Evolutionary conservation across 129 eudicot genomes (phyloP).

Genomic region (Tagetes erecta): DNA sequence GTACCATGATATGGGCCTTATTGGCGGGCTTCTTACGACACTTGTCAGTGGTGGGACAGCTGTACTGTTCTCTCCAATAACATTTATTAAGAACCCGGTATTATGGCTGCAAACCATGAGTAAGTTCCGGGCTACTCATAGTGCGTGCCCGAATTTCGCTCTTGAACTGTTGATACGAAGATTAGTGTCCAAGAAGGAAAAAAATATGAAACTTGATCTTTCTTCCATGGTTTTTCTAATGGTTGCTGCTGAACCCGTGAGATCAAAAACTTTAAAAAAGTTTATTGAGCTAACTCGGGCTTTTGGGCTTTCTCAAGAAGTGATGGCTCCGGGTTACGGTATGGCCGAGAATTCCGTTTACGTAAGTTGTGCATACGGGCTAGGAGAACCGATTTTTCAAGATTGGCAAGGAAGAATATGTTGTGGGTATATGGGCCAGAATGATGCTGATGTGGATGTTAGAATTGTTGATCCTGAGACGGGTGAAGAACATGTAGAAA

Average conservation of each 20-base stretch:
- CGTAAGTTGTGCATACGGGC: slow-evolving; percentile 44
- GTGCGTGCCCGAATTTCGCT: slow-evolving; percentile 51
- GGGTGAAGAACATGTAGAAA: slow-evolving; percentile 35
- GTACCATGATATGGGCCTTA: slow-evolving; percentile 55
- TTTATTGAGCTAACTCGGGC: slow-evolving; percentile 45
- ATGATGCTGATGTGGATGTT: slow-evolving; percentile 40
- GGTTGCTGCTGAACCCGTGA: slow-evolving; percentile 55
- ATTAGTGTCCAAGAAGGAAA: slow-evolving; percentile 29
- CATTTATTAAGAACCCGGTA: slow-evolving; percentile 48
- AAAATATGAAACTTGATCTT: slow-evolving; percentile 34
- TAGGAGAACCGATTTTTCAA: slow-evolving; percentile 34
- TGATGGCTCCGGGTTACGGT: slow-evolving; percentile 55
- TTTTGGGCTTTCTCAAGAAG: slow-evolving; percentile 49
- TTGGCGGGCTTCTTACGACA: slow-evolving; percentile 42
- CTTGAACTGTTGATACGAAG: slow-evolving; percentile 40
- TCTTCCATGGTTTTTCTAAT: slow-evolving; percentile 52
- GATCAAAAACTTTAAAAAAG: slow-evolving; percentile 38
- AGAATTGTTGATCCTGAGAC: slow-evolving; percentile 47
- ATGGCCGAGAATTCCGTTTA: slow-evolving; percentile 53
- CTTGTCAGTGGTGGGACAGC: slow-evolving; percentile 42
- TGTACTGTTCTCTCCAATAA: slow-evolving; percentile 41
- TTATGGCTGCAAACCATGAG: slow-evolving; percentile 53
- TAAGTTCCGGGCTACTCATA: slow-evolving; percentile 42
- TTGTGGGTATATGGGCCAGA: slow-evolving; percentile 41
- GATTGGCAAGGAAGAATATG: slow-evolving; percentile 56